Conservation (phyloP, 306 rosid species). For the Cucurbita ficifolia region DNA sequence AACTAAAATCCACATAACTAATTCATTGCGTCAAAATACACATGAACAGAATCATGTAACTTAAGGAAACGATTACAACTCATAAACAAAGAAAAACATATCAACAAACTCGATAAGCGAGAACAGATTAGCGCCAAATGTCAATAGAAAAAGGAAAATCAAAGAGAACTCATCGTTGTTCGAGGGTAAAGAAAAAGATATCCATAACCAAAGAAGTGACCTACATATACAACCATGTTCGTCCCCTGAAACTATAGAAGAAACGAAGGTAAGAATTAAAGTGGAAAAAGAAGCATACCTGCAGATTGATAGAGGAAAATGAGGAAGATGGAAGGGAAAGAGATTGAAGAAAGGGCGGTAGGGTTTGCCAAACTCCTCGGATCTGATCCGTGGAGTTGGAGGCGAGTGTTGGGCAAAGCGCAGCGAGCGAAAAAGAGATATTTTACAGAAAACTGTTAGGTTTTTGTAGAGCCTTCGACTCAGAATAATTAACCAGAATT, state of each 20-base stretch:
- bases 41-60: no score
- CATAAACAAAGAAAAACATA: no score
- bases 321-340: neutral
- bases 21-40: no score
- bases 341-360: conserved; percentile 12
- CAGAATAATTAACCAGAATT: neutral
- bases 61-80: no score
- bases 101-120: no score
- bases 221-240: neutral
- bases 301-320: neutral
- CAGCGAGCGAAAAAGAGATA: neutral
- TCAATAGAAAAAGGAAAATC: neutral
- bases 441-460: neutral
- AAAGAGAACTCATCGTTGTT: neutral
- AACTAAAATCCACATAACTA: no score
- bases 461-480: conserved; percentile 14
- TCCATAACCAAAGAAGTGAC: neutral
- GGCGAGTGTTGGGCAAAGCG: conserved; percentile 15
- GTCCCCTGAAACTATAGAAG: neutral
- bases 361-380: conserved; percentile 92
- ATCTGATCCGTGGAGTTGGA: conserved; percentile 98
- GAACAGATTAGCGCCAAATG: neutral
- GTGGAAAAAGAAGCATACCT: neutral
- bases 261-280: neutral
- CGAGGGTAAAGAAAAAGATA: neutral